Evolutionary conservation across 352 stramenopile species (phyloP).

Genomic region (Pythium aquatile): DNA sequence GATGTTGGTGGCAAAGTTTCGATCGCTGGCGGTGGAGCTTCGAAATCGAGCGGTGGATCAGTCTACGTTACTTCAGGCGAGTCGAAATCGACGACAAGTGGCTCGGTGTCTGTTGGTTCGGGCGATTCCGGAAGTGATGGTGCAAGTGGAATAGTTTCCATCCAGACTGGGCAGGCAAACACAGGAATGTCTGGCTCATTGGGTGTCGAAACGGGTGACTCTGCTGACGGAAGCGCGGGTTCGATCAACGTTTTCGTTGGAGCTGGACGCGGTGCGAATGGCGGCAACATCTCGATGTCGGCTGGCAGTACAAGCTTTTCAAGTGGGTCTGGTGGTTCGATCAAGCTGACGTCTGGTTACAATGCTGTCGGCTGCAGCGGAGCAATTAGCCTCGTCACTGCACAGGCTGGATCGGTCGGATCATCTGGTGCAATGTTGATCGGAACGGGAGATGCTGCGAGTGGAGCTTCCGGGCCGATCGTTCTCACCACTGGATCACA

Average conservation of each 20-base stretch:
- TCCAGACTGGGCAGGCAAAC: slow-evolving; percentile 37
- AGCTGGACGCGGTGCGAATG: slow-evolving; percentile 28
- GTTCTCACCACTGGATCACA: slow-evolving; percentile 47
- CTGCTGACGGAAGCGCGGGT: slow-evolving; percentile 35
- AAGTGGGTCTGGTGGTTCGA: slow-evolving; percentile 34
- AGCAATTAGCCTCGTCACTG: slow-evolving; percentile 38
- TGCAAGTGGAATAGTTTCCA: slow-evolving; percentile 33
- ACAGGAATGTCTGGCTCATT: slow-evolving; percentile 43
- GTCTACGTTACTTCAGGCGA: slow-evolving; percentile 43
- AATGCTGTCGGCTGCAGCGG: slow-evolving; percentile 43
- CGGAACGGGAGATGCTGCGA: slow-evolving; percentile 39
- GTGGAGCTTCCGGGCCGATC: slow-evolving; percentile 40
- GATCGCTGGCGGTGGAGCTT: slow-evolving; percentile 42
- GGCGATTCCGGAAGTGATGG: slow-evolving; percentile 28
- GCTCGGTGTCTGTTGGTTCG: slow-evolving; percentile 39
- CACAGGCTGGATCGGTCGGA: slow-evolving; percentile 35
- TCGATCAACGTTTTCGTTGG: slow-evolving; percentile 49
- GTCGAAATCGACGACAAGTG: slow-evolving; percentile 41
- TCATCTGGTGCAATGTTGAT: slow-evolving; percentile 40
- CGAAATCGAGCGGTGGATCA: slow-evolving; percentile 40
- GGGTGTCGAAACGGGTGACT: slow-evolving; percentile 41
- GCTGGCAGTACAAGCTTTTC: slow-evolving; percentile 38
- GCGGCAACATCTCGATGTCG: slow-evolving; percentile 44
- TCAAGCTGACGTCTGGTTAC: slow-evolving; percentile 43
- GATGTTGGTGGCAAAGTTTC: slow-evolving; percentile 42